Percentiles rank a stretch among this genome's conserved stretches.
These are phyloP conservation scores for Mentha longifolia DNA, from an alignment of 257 asterid species.

Conservation along the genomic window DNA sequence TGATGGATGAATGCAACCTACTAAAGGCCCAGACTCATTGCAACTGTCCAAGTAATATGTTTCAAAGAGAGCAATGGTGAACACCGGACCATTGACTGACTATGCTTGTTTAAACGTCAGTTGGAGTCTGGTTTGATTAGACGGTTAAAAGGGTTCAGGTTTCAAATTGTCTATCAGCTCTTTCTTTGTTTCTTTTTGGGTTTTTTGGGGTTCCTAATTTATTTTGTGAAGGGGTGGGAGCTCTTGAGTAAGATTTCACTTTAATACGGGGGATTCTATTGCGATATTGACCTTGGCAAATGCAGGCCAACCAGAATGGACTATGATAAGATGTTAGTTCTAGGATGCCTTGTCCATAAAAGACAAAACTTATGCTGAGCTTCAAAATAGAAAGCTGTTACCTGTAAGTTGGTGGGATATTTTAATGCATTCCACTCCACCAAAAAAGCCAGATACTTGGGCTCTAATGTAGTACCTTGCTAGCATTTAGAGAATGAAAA, in stretches of 20 bases:
- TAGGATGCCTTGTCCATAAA: constrained; percentile 5
- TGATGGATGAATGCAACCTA: background rate
- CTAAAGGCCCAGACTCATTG: background rate
- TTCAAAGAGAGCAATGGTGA: background rate
- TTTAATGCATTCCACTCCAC: background rate
- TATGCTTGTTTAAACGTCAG: background rate
- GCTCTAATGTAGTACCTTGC: background rate
- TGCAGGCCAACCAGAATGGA: constrained; percentile 15
- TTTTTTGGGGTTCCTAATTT: background rate
- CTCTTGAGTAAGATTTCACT: background rate
- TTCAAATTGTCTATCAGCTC: background rate
- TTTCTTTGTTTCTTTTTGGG: background rate
- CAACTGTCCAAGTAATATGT: background rate
- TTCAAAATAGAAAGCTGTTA: background rate
- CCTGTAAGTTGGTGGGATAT: background rate
- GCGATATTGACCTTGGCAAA: background rate
- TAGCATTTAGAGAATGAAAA: background rate
- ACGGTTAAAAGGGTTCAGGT: background rate
- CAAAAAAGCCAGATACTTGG: background rate
- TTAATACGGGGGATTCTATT: background rate
- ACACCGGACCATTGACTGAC: background rate
- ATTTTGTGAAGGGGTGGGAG: background rate
- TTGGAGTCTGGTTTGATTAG: background rate
- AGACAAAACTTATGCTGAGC: background rate
- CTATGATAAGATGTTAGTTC: background rate